Percentiles rank a stretch among this genome's conserved stretches.
These are phyloP conservation scores for Plectranthus barbatus DNA, from an alignment of 257 asterid species.

Conservation along the genomic window DNA sequence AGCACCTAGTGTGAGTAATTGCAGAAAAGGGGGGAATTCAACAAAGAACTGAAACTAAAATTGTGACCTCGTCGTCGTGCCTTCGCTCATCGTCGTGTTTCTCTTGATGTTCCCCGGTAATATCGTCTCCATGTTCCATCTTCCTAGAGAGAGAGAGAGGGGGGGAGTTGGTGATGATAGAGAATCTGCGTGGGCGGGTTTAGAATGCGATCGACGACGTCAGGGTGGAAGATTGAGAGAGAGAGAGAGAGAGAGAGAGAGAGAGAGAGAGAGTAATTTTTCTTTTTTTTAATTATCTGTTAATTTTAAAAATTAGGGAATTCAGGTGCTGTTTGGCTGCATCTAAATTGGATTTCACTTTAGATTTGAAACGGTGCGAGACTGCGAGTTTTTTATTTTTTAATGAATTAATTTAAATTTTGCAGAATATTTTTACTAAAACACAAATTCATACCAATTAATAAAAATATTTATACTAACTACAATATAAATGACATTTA, in stretches of 20 bases:
- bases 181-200: background rate
- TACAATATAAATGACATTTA: no score
- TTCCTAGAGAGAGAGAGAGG: constrained; percentile 3
- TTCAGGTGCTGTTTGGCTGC: no score
- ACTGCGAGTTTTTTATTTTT: no score
- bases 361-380: no score
- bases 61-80: constrained; percentile 32
- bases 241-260: background rate
- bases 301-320: no score
- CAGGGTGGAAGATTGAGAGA: constrained; percentile 3
- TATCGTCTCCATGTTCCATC: constrained; percentile 75
- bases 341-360: no score
- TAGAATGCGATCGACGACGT: constrained; percentile 12
- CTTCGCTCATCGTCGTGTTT: constrained; percentile 70
- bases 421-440: no score
- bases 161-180: no score
- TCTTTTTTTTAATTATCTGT: no score
- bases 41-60: background rate
- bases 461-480: no score
- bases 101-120: constrained; percentile 51
- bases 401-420: no score
- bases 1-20: constrained; percentile 7
- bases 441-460: no score
- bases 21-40: background rate
- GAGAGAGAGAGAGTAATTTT: background rate